Base-by-base conservation (phyloP, 306 rosid species). In the Medicago arabica region DNA sequence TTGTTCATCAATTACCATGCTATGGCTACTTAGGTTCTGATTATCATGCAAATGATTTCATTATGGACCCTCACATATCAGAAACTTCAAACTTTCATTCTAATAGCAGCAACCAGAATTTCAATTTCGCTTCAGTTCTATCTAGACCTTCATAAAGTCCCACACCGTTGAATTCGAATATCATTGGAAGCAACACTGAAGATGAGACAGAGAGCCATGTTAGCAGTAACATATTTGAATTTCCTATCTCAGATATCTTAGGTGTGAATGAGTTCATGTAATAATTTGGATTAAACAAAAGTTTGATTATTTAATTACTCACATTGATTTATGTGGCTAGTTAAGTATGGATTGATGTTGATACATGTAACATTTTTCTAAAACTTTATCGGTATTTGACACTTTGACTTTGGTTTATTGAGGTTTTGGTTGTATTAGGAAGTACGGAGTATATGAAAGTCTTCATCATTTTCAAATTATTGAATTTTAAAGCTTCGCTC, bases 171-270 rank as follows among this genome's bases (percentile, higher is more conserved):
- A 88, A 88, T 50, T 91, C 98, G 1, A 73, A 78, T 50, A 40
- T 86, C 58, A 82, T 80, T 58, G 79, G 85, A 40, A 39, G 50
- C 10, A 61, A 71, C 39, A 80, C 80, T 0, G 97, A 91, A 77
- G 97, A 91, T 38, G 98, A 93, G 80, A 88, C 87, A 51, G 96
- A 89, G 49, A 88, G 94, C 87, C 86, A 91, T 51, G 88, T 89
- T 58, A 89, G 96, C 75, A 91, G 88, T 77, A 84, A 84, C 80
- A 67, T 89, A 59, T 72, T 91, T 75, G 79, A 76, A 81, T 88
- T 85, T 80, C 89, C 88, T 69, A 71, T 88, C 70, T 70, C 83
- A 12, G 78, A 88, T 57, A 36, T 88, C 13, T 78, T 84, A 44
- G 85, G 76, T 74, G 84, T 83, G 65, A 86, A 66, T 75, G 86